phyloP scores from a whole-genome alignment of 768 basidiomycete genomes.

The Lactifluus subvellereus region DNA sequence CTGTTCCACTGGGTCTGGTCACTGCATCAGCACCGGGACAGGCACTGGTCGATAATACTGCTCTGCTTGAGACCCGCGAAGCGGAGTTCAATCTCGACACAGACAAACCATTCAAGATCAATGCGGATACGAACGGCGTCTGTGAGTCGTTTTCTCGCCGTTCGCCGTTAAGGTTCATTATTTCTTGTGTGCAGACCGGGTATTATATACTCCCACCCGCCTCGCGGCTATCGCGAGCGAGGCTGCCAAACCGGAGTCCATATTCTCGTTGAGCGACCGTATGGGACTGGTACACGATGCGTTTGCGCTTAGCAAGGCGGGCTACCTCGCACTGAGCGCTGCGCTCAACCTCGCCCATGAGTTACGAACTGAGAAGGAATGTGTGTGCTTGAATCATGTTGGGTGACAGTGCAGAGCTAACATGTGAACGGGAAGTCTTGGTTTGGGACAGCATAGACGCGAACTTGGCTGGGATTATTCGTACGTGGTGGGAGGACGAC shows the following conservation, averaged over 20 bases:
- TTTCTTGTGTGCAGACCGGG: conserved; percentile 53
- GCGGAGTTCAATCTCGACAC: conserved; percentile 66
- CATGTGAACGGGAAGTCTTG: conserved; percentile 45
- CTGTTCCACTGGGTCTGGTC: conserved; percentile 71
- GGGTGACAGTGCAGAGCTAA: conserved; percentile 6
- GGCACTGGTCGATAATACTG: conserved; percentile 49
- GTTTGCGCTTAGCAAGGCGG: conserved; percentile 74
- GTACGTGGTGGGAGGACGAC: conserved; percentile 81
- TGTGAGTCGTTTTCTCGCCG: conserved; percentile 46
- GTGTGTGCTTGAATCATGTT: conserved; percentile 35
- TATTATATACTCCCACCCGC: conserved; percentile 77
- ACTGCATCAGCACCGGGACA: conserved; percentile 57
- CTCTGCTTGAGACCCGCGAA: conserved; percentile 65
- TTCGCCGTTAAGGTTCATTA: background rate
- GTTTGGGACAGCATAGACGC: conserved; percentile 72
- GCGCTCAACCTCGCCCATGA: conserved; percentile 67
- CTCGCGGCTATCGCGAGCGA: conserved; percentile 73
- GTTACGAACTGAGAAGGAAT: conserved; percentile 70
- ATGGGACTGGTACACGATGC: conserved; percentile 86
- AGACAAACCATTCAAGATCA: conserved; percentile 79
- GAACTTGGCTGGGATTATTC: conserved; percentile 48
- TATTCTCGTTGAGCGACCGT: conserved; percentile 78
- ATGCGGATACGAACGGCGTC: conserved; percentile 82
- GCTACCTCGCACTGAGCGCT: conserved; percentile 69
- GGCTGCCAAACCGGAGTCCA: conserved; percentile 55